These are phyloP conservation scores for Mortierella sp. DNA, from an alignment of 371 early-diverging fungal species.

Conservation along the genomic window DNA sequence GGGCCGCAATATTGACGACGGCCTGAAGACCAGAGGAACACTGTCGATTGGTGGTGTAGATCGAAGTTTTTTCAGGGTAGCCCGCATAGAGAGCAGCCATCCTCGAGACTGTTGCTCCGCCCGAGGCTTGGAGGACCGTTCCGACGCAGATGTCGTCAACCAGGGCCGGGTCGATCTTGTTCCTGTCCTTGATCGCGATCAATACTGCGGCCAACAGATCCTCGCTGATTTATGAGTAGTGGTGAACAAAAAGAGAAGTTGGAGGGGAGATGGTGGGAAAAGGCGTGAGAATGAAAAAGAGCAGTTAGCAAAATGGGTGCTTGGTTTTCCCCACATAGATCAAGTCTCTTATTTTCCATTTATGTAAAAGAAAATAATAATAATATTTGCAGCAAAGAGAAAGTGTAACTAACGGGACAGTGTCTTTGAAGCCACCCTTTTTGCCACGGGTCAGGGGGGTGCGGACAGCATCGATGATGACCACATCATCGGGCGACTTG, in stretches of 20 bases:
- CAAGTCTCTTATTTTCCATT: neutral
- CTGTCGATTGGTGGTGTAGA: constrained; percentile 95
- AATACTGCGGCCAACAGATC: constrained; percentile 91
- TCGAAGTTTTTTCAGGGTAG: constrained; percentile 86
- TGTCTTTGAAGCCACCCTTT: constrained; percentile 96
- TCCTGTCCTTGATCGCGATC: constrained; percentile 83
- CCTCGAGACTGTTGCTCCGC: constrained; percentile 94
- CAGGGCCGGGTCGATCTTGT: constrained; percentile 88
- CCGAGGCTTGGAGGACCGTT: constrained; percentile 92
- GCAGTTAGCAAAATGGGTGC: neutral
- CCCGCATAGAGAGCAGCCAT: constrained; percentile 97
- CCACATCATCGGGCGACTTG: constrained; percentile 89
- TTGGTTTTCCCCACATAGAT: neutral
- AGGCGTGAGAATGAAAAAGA: neutral
- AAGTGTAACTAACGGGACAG: constrained; percentile 62
- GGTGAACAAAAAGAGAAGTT: neutral
- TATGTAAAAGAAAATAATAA: neutral
- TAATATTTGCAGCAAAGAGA: neutral
- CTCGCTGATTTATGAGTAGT: constrained; percentile 60
- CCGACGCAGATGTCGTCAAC: constrained; percentile 97
- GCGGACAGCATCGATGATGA: constrained; percentile 89
- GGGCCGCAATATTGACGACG: constrained; percentile 89
- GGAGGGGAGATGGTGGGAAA: neutral
- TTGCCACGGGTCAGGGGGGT: constrained; percentile 93
- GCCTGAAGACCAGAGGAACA: constrained; percentile 98